phyloP scores from a whole-genome alignment of 495 filamentous ascomycete genomes.

The Penicillium roqueforti region DNA sequence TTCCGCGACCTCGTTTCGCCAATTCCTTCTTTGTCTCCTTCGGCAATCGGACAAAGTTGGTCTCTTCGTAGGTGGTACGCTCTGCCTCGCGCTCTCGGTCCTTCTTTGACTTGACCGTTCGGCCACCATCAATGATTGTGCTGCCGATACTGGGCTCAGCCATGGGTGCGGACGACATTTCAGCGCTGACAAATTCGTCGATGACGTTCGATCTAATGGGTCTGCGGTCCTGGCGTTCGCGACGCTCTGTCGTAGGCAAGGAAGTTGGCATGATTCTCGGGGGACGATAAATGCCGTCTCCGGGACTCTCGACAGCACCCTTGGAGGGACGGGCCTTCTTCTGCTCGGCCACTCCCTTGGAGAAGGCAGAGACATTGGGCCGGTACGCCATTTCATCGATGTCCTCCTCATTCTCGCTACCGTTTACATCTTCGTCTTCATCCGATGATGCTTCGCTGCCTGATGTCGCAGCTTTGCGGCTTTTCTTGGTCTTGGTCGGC shows the following conservation, averaged over 20 bases:
- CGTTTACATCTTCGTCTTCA: constrained; percentile 22
- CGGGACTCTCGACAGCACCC: constrained; percentile 23
- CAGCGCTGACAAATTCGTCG: constrained; percentile 79
- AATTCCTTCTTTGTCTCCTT: constrained; percentile 74
- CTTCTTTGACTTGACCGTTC: constrained; percentile 64
- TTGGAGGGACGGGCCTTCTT: constrained; percentile 22
- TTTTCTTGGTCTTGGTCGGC: constrained; percentile 28
- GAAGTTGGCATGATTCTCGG: constrained; percentile 76
- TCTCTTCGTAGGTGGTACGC: constrained; percentile 74
- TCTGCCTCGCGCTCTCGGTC: constrained; percentile 70
- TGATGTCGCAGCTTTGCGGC: constrained; percentile 17
- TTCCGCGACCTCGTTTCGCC: constrained; percentile 45
- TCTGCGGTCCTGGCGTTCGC: constrained; percentile 47
- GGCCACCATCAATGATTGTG: constrained; percentile 67
- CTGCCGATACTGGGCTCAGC: constrained; percentile 81
- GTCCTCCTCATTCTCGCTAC: constrained; percentile 39
- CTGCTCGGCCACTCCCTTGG: constrained; percentile 34
- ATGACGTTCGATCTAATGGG: constrained; percentile 66
- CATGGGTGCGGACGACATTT: constrained; percentile 71
- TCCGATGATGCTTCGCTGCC: constrained; percentile 28
- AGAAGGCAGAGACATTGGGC: constrained; percentile 59
- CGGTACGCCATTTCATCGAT: constrained; percentile 64
- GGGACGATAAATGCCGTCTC: constrained; percentile 71
- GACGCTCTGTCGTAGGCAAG: constrained; percentile 55
- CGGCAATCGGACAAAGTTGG: constrained; percentile 78